Evolutionary conservation across 192 early-diverging fungal genomes (phyloP).

Genomic region (Lobosporangium transversale): DNA sequence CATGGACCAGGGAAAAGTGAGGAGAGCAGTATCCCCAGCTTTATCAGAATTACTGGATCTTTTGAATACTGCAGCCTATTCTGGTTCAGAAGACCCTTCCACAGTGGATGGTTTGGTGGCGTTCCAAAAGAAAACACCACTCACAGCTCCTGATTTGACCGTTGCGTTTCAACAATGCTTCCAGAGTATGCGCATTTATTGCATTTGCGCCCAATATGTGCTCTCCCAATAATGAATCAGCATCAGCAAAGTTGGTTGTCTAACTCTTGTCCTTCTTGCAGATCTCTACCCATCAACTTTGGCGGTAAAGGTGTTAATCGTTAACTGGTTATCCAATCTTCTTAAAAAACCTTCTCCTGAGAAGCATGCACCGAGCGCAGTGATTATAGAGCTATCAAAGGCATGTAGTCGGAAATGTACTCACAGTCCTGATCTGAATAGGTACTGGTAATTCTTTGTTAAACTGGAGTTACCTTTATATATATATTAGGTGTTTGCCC

Average conservation of each 20-base stretch:
- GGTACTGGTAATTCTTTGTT: neutral
- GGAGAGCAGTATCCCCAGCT: neutral
- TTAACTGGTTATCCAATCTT: slow-evolving; percentile 30
- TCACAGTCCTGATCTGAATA: too few species aligned
- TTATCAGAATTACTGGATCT: slow-evolving; percentile 23
- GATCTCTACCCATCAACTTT: slow-evolving; percentile 1
- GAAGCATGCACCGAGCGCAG: neutral
- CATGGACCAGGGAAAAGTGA: slow-evolving; percentile 10
- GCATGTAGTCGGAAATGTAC: neutral
- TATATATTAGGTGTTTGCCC: slow-evolving; percentile 16
- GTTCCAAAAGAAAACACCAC: slow-evolving; percentile 21
- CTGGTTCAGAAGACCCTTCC: slow-evolving; percentile 7
- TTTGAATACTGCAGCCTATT: neutral
- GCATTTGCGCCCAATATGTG: too few species aligned
- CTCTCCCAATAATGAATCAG: too few species aligned
- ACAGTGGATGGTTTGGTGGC: slow-evolving; percentile 28
- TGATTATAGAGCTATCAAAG: slow-evolving; percentile 29
- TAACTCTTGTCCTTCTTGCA: neutral
- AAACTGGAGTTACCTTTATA: too few species aligned
- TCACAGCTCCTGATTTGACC: slow-evolving; percentile 13
- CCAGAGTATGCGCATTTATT: slow-evolving; percentile 11
- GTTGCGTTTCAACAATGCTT: slow-evolving; percentile 25
- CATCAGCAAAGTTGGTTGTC: neutral
- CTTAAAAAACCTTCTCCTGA: too few species aligned
- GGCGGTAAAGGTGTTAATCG: slow-evolving; percentile 13